Conservation (phyloP, 805 yeast species). For the Hanseniaspora guilliermondii region DNA sequence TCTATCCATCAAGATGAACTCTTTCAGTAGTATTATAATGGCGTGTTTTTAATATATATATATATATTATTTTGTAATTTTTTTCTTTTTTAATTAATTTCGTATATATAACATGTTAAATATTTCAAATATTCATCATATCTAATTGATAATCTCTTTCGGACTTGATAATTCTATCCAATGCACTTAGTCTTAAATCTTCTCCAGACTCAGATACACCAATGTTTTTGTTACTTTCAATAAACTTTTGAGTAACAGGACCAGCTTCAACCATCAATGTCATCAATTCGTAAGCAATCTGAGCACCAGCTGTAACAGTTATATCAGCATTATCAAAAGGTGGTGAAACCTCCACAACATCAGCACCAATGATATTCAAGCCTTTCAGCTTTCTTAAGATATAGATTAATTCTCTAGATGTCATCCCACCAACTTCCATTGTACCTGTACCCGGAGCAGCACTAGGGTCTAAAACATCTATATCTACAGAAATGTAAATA, state of each 20-base stretch:
- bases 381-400: constrained; percentile 50
- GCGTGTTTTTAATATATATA: not conserved
- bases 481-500: constrained; percentile 59
- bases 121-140: not conserved
- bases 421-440: constrained; percentile 67
- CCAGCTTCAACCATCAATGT: constrained; percentile 59
- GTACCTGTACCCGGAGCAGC: constrained; percentile 76
- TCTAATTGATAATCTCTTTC: constrained; percentile 9
- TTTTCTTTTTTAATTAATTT: not conserved
- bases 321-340: constrained; percentile 52
- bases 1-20: constrained; percentile 7
- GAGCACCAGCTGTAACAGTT: constrained; percentile 59
- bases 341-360: constrained; percentile 64
- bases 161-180: constrained; percentile 5
- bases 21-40: not conserved
- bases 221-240: not conserved
- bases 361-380: constrained; percentile 57
- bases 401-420: constrained; percentile 49
- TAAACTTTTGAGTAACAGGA: constrained; percentile 7
- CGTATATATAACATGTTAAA: not conserved
- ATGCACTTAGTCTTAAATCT: constrained; percentile 5
- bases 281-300: constrained; percentile 54
- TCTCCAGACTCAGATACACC: not conserved
- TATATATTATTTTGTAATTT: too few species aligned
- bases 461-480: constrained; percentile 64